These are phyloP conservation scores for Tilletia setariae DNA, from an alignment of 1,284 basidiomycete genomes.

Conservation along the genomic window DNA sequence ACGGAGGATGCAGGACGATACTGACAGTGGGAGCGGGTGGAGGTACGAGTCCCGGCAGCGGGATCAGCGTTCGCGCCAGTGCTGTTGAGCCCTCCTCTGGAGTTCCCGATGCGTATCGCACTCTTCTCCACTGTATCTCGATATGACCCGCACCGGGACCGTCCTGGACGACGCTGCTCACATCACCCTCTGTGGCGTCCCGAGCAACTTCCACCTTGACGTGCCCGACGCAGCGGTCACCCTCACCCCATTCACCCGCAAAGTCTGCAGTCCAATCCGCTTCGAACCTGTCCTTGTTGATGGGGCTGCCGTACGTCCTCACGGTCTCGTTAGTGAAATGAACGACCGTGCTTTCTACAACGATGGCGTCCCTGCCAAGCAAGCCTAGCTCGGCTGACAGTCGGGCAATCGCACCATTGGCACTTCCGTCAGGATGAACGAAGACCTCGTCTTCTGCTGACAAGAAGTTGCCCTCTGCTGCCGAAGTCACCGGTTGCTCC, in stretches of 20 bases:
- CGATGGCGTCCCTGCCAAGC: background rate
- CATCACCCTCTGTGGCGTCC: background rate
- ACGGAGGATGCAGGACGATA: background rate
- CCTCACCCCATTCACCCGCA: slow-evolving; percentile 1
- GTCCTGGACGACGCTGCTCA: background rate
- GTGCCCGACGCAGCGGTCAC: background rate
- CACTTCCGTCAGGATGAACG: slow-evolving; percentile 5
- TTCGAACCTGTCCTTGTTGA: background rate
- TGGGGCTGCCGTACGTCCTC: background rate
- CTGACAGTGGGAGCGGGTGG: slow-evolving; percentile 4
- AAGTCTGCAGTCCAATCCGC: background rate
- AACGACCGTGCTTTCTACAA: background rate
- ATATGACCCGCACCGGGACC: background rate
- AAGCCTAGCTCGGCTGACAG: background rate
- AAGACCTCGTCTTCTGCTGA: slow-evolving; percentile 11
- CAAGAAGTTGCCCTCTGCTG: background rate
- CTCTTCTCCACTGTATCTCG: slow-evolving; percentile 4
- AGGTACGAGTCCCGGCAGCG: background rate
- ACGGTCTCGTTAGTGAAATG: background rate
- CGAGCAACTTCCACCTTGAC: background rate
- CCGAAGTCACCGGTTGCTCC: background rate
- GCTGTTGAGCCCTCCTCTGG: background rate
- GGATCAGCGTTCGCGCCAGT: background rate
- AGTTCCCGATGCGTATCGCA: background rate
- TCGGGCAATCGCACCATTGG: background rate